phyloP scores from a whole-genome alignment of 2,329 filamentous ascomycete genomes.

The Metarhizium guizhouense region DNA sequence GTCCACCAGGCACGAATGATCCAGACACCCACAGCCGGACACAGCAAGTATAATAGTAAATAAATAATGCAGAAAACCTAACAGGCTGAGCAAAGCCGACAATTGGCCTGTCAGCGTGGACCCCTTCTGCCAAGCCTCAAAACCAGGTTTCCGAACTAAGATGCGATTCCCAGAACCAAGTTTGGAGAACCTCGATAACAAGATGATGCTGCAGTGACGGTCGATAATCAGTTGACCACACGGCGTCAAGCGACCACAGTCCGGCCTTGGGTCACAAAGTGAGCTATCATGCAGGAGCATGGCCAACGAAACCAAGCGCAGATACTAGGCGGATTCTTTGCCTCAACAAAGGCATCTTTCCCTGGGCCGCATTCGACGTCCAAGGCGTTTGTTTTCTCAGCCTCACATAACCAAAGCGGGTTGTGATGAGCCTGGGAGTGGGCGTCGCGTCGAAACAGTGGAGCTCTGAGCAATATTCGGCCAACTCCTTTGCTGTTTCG shows the following conservation, averaged over 20 bases:
- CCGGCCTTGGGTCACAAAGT: not conserved
- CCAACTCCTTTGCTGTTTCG: not conserved
- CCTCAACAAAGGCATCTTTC: not conserved
- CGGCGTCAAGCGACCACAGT: too few species aligned
- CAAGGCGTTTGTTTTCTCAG: not conserved
- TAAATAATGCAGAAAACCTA: too few species aligned
- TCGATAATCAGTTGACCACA: too few species aligned
- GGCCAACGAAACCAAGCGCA: not conserved
- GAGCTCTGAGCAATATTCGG: not conserved
- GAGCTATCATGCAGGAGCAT: too few species aligned
- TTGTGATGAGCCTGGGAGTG: not conserved
- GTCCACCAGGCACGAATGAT: not conserved
- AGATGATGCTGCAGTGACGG: too few species aligned
- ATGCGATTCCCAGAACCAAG: too few species aligned
- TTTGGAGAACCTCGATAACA: too few species aligned
- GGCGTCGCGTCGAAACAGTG: not conserved
- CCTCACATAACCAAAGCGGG: not conserved
- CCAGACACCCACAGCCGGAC: not conserved
- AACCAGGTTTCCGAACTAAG: not conserved
- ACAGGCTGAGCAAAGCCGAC: too few species aligned
- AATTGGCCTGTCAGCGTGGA: too few species aligned
- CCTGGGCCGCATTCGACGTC: not conserved
- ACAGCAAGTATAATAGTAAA: too few species aligned
- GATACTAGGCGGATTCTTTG: not conserved
- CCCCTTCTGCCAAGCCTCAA: not conserved